Base-by-base conservation (phyloP, 257 asterid species). In the Voacanga thouarsii region DNA sequence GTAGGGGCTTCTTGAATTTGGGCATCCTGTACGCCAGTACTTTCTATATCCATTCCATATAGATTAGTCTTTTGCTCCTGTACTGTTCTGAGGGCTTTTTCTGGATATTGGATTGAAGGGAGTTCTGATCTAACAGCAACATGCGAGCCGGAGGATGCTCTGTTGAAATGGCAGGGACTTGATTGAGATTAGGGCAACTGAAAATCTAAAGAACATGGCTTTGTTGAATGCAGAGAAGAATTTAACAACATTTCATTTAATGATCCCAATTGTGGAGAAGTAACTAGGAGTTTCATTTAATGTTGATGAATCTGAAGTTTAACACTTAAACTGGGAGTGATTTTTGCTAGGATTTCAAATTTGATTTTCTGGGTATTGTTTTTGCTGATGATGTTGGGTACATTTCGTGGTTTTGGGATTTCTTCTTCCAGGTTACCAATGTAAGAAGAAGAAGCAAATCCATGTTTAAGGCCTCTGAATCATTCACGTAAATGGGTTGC, bases 81-180 rank as follows among this genome's bases (percentile, higher is more conserved):
- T 1, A 59, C 47, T 65, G 80, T 59, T 30, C 53, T 64, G 26
- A 37, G 37, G 21, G 76, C 80, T 47, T 77, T 57, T 68, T 74
- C 68, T 39, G 78, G 28, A 67, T 74, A 68, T 80, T 83, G 88
- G 88, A 80, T 78, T 71, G 90, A 80, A 86, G 88, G 84, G 84
- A 74, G 86, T 82, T 77, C 80, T 45, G 75, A 37, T 50, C 30
- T 61, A 26, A 37, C 33, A 2, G 28, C 12, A 23, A 57, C 64
- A 53, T 64, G 66, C 26, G 86, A 78, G 47, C 44, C 16, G 28
- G 37, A 15, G 67, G 65, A 65, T 30, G 28, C 14, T 67, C 7
- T 67, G 19, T 67, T 39, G 50, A 10, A 67, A 67, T 18, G 26
- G 50, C 50, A 67, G 49, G 72, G 50, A 24, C 50, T 67, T 39